Base-by-base conservation (phyloP, 805 yeast species). In the Kodamaea leandrae region DNA sequence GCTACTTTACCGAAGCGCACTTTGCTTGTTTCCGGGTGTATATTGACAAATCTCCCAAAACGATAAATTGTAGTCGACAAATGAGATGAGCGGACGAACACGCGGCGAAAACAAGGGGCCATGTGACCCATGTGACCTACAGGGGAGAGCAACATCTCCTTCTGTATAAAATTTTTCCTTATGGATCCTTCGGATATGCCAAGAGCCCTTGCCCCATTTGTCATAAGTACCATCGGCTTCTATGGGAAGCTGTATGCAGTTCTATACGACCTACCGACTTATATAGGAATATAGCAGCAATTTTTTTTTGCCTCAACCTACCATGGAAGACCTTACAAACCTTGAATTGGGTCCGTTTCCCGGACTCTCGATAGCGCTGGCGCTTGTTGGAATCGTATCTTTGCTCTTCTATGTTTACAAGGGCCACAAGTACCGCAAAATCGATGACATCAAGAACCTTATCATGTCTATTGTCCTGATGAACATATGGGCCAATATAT, bases 201-300 rank as follows among this genome's bases (percentile, higher is more conserved):
- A 35, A 13, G 37, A 35, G 37, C 37, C 37, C 37, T 21, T 33
- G 8, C 37, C 37, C 15, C 14, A 12, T 25, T 35, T 35, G 28
- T 24, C 37, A 21, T 17, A 12, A 17, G 13, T 15, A 6, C 6
- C 33, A 17, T 30, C 33, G 33, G 33, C 10, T 30, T 17, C 21
- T 8, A 18, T 17, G 33, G 33, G 17, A 30, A n/a, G 6, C n/a
- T 30, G 21, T 30, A 17, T 30, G 33, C 33, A 30, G 33, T 16
- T 3, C 21, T 13, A 30, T 9, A 30, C n/a, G 13, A 10, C n/a
- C 4, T 13, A 17, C n/a, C 16, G 14, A 30, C 6, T 17, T 30
- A 30, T 30, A 30, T 16, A 16, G 33, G 13, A 30, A 30, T 17
- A 16, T 8, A n/a, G 29, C 8, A n/a, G 29, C 29, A 12, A 8